These are phyloP conservation scores for Claviceps sp. DNA, from an alignment of 2,329 filamentous ascomycete genomes.

Conservation along the genomic window DNA sequence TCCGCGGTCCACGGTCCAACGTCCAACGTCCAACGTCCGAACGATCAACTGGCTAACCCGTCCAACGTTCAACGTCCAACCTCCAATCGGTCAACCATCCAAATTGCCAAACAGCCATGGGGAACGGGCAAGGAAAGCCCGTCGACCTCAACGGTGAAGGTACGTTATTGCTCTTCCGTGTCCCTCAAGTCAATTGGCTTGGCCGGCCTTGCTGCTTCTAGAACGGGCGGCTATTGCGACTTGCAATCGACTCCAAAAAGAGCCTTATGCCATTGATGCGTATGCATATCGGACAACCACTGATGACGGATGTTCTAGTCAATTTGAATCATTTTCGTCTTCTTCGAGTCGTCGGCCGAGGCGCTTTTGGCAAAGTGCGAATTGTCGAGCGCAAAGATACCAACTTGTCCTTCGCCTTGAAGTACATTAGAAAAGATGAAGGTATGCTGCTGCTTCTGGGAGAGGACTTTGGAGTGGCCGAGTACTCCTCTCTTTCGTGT, in stretches of 20 bases:
- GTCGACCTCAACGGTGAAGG: slow-evolving; percentile 88
- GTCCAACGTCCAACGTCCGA: too few relatives aligned
- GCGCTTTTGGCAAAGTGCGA: slow-evolving; percentile 95
- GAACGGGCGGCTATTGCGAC: neutral
- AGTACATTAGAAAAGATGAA: slow-evolving; percentile 98
- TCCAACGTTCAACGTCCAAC: too few relatives aligned
- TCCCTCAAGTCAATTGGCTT: neutral
- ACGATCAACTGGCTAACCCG: too few relatives aligned
- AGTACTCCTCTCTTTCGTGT: neutral
- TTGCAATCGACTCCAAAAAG: neutral
- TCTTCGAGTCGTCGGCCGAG: slow-evolving; percentile 88
- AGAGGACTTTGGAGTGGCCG: neutral
- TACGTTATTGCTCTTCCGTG: slow-evolving; percentile 25
- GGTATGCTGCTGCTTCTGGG: slow-evolving; percentile 38
- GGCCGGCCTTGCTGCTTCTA: neutral
- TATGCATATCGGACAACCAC: neutral
- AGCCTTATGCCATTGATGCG: neutral
- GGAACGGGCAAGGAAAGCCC: slow-evolving; percentile 89
- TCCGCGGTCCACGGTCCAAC: too few relatives aligned
- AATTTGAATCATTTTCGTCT: slow-evolving; percentile 96
- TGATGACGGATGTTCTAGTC: slow-evolving; percentile 36
- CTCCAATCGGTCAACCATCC: too few relatives aligned
- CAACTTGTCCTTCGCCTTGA: slow-evolving; percentile 82
- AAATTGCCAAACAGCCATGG: slow-evolving; percentile 53
- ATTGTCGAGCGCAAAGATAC: slow-evolving; percentile 98